Percentiles rank a stretch among this genome's conserved stretches.
phyloP scores from a whole-genome alignment of 805 yeast species.

The Zygosaccharomyces bailii region DNA sequence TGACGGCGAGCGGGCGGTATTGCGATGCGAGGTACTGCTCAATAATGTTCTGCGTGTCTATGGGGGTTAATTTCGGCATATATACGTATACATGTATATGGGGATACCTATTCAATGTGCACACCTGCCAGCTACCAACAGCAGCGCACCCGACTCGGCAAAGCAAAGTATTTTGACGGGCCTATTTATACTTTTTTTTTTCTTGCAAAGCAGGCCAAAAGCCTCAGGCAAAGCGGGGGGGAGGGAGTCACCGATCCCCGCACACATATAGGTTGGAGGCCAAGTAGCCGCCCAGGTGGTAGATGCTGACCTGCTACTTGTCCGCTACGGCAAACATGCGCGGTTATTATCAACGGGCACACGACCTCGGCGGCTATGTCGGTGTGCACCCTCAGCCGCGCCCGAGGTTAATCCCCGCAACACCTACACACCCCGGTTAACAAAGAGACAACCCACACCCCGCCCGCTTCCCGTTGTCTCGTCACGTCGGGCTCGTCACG shows the following conservation, averaged over 20 bases:
- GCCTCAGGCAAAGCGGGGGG: too few species aligned
- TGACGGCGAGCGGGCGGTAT: constrained; percentile 47
- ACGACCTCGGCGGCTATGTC: background rate
- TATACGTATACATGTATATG: background rate
- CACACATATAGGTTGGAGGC: constrained; percentile 8
- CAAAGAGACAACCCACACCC: background rate
- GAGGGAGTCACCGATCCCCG: too few species aligned
- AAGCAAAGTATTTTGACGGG: background rate
- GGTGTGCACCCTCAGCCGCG: background rate
- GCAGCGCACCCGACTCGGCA: too few species aligned
- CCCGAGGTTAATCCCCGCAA: background rate
- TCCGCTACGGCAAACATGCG: too few species aligned
- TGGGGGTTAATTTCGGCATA: constrained; percentile 1
- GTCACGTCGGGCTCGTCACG: background rate
- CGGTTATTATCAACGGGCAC: too few species aligned
- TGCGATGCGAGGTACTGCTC: constrained; percentile 41
- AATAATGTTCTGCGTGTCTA: constrained; percentile 36
- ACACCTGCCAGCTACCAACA: too few species aligned
- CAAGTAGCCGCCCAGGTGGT: background rate
- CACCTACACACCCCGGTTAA: background rate
- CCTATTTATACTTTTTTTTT: constrained; percentile 6
- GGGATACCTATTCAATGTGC: too few species aligned
- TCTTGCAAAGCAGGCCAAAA: too few species aligned
- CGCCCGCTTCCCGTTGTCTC: background rate
- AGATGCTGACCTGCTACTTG: too few species aligned